Evolutionary conservation across 1,139 yeast genomes (phyloP).

Genomic region (Hansenula sp.): DNA sequence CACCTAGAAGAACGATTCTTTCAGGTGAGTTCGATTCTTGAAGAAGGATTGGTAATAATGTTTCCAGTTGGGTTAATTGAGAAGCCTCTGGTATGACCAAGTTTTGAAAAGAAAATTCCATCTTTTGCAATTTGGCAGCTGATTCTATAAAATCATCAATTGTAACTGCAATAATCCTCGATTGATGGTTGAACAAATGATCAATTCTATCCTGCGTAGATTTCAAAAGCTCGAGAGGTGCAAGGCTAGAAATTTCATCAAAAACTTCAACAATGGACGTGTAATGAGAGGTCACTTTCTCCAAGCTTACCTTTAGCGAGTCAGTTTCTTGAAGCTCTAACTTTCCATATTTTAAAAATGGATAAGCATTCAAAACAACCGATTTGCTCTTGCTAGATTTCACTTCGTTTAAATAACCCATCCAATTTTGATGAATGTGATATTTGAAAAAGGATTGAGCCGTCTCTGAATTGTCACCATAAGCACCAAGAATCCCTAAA

Average conservation of each 20-base stretch:
- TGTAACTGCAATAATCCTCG: conserved; percentile 31
- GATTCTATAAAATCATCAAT: conserved; percentile 18
- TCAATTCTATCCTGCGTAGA: conserved; percentile 19
- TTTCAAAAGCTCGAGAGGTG: conserved; percentile 29
- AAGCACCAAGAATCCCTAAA: conserved; percentile 35
- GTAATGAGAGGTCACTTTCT: conserved; percentile 18
- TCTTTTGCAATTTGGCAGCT: neutral
- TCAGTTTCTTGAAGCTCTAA: neutral
- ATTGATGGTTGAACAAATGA: conserved; percentile 23
- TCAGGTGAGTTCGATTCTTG: conserved; percentile 2
- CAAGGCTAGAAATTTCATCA: conserved; percentile 24
- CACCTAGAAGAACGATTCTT: conserved; percentile 33
- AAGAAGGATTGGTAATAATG: conserved; percentile 25
- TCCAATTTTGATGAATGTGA: conserved; percentile 32
- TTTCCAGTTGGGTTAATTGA: conserved; percentile 29
- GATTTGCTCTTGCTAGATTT: conserved; percentile 5
- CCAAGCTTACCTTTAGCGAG: conserved; percentile 7
- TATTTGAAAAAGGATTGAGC: conserved; percentile 33
- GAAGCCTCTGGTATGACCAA: conserved; percentile 33
- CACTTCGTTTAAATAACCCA: conserved; percentile 18
- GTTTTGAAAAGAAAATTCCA: conserved; percentile 21
- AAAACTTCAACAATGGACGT: conserved; percentile 20
- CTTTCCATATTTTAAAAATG: conserved; percentile 24
- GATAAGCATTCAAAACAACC: conserved; percentile 21
- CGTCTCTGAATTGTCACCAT: conserved; percentile 38